phyloP scores from a whole-genome alignment of 2,329 filamentous ascomycete genomes.

The Cryphonectria parasitica region DNA sequence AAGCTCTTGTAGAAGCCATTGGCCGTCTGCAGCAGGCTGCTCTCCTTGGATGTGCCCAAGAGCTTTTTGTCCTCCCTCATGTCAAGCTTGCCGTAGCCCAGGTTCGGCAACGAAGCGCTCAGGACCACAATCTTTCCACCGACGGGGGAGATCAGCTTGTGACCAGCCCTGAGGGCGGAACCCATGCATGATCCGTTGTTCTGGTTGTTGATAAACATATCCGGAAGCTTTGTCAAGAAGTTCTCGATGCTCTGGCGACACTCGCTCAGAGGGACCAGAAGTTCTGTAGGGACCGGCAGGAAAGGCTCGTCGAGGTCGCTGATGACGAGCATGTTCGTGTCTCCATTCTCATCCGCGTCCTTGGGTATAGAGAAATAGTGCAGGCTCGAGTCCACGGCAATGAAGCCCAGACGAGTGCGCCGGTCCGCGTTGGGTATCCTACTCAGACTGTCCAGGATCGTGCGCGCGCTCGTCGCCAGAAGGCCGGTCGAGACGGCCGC shows the following conservation, averaged over 20 bases:
- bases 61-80: slow-evolving; percentile 97
- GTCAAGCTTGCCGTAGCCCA: slow-evolving; percentile 87
- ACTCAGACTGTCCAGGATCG: slow-evolving; percentile 92
- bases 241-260: slow-evolving; percentile 88
- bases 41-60: slow-evolving; percentile 92
- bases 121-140: slow-evolving; percentile 95
- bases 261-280: slow-evolving; percentile 86
- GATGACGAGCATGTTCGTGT: slow-evolving; percentile 90
- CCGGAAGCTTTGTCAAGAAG: slow-evolving; percentile 87
- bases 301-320: slow-evolving; percentile 97
- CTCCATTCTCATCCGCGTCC: slow-evolving; percentile 80
- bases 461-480: slow-evolving; percentile 87
- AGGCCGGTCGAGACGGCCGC: slow-evolving; percentile 87
- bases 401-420: slow-evolving; percentile 88
- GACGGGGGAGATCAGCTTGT: slow-evolving; percentile 92
- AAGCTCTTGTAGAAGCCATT: slow-evolving; percentile 99
- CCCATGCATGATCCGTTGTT: slow-evolving; percentile 93
- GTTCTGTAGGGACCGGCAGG: slow-evolving; percentile 87
- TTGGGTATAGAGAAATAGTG: slow-evolving; percentile 96
- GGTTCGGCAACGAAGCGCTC: slow-evolving; percentile 85
- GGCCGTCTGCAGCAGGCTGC: slow-evolving; percentile 80
- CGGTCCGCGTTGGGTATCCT: slow-evolving; percentile 98
- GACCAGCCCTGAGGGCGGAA: slow-evolving; percentile 86
- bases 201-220: slow-evolving; percentile 96
- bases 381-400: slow-evolving; percentile 91